Evolutionary conservation across 805 yeast species (phyloP).

Genomic region (Candida boleticola): DNA sequence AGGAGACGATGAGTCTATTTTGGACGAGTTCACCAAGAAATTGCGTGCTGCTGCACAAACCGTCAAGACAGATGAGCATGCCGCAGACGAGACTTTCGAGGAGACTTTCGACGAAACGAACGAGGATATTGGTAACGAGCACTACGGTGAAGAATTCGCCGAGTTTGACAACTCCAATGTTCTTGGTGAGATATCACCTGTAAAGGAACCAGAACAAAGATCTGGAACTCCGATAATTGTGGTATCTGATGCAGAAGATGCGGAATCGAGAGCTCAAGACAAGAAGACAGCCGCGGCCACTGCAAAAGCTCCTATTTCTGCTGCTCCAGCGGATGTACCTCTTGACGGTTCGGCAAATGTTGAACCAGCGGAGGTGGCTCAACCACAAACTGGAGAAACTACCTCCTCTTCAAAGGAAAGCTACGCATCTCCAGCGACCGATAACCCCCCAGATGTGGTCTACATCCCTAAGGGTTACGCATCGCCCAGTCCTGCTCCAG

Average conservation of each 20-base stretch:
- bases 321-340: no score
- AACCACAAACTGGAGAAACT: background rate
- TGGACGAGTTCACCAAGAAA: conserved; percentile 6
- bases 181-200: background rate
- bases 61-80: background rate
- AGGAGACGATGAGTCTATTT: background rate
- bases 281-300: background rate
- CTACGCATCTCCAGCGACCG: background rate
- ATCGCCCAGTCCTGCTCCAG: background rate
- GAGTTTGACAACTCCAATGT: background rate
- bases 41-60: conserved; percentile 5
- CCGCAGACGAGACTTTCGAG: conserved; percentile 3
- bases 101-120: background rate
- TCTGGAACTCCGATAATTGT: background rate
- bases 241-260: background rate
- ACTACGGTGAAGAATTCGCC: background rate
- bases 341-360: no score
- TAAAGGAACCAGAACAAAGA: background rate
- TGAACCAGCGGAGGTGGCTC: no score
- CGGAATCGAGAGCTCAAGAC: background rate
- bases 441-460: background rate
- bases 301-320: background rate
- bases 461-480: background rate
- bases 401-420: background rate
- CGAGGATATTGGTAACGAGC: background rate